These are phyloP conservation scores for Schwanniomyces yamadae DNA, from an alignment of 805 yeast species.

Conservation along the genomic window DNA sequence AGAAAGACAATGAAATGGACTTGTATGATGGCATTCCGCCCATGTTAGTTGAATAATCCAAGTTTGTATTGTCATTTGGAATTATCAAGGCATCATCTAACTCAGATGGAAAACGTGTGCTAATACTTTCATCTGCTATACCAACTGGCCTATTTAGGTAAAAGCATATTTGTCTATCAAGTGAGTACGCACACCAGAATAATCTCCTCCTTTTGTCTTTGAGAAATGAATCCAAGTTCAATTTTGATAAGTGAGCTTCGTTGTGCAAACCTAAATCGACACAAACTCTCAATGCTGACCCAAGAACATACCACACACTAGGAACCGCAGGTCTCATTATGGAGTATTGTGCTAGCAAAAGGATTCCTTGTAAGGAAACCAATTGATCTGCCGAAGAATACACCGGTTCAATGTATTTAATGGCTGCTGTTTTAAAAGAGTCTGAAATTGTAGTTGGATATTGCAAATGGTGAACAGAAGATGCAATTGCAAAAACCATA, in stretches of 20 bases:
- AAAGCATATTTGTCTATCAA: constrained; percentile 84
- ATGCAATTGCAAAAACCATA: constrained; percentile 77
- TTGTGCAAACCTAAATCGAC: constrained; percentile 84
- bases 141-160: constrained; percentile 88
- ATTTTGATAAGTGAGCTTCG: constrained; percentile 40
- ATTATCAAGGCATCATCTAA: constrained; percentile 69
- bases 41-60: constrained; percentile 41
- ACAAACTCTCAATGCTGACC: constrained; percentile 74
- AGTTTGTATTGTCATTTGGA: constrained; percentile 24
- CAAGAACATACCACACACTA: constrained; percentile 90
- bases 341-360: constrained; percentile 68
- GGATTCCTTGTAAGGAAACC: constrained; percentile 70
- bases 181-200: constrained; percentile 86
- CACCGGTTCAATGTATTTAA: constrained; percentile 55
- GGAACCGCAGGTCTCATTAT: constrained; percentile 88
- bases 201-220: constrained; percentile 71
- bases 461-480: constrained; percentile 68
- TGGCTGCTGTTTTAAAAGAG: constrained; percentile 67
- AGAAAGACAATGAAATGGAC: constrained; percentile 62
- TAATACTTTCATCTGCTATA: constrained; percentile 76
- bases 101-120: constrained; percentile 68
- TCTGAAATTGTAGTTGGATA: constrained; percentile 66
- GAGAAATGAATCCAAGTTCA: constrained; percentile 50
- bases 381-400: constrained; percentile 59
- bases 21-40: constrained; percentile 60